Percentiles rank a stretch among this genome's conserved stretches.
Evolutionary conservation across 139 green algal species (phyloP).

Genomic region (Coelastrella sp.): DNA sequence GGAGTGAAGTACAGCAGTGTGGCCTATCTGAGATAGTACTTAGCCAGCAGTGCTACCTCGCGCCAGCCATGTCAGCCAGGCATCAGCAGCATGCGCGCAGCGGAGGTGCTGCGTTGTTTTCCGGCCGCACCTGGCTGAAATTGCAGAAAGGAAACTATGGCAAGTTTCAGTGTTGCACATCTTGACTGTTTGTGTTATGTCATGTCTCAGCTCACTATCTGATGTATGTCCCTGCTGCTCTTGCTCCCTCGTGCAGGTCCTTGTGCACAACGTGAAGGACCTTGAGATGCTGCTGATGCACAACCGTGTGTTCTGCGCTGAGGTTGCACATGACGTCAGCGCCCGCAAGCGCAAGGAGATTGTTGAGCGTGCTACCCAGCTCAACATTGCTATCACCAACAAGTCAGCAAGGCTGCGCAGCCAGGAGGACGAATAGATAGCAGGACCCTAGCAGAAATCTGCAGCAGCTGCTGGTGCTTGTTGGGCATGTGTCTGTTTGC

Average conservation of each 20-base stretch:
- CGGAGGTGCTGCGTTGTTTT: no score
- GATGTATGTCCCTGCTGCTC: no score
- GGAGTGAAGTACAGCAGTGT: neutral
- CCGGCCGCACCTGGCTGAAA: neutral
- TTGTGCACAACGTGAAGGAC: constrained; percentile 94
- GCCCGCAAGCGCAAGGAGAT: constrained; percentile 97
- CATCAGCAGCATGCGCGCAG: no score
- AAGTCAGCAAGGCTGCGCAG: constrained; percentile 88
- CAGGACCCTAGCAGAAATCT: neutral
- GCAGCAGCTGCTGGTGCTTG: constrained; percentile 11
- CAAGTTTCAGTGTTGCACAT: no score
- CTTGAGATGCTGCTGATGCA: constrained; percentile 99
- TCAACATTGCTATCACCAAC: constrained; percentile 97
- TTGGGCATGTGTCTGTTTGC: neutral
- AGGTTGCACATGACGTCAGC: constrained; percentile 95
- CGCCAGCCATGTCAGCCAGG: no score
- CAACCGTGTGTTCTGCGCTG: constrained; percentile 84
- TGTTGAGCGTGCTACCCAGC: constrained; percentile 94
- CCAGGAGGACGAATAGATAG: constrained; percentile 95
- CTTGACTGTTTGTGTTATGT: no score
- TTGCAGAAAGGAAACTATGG: neutral
- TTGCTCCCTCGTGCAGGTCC: constrained; percentile 57
- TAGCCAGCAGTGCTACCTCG: no score
- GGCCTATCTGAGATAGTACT: neutral
- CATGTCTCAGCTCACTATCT: no score